Conservation (phyloP, 495 filamentous ascomycete genomes). For the Annulohypoxylon bovei region DNA sequence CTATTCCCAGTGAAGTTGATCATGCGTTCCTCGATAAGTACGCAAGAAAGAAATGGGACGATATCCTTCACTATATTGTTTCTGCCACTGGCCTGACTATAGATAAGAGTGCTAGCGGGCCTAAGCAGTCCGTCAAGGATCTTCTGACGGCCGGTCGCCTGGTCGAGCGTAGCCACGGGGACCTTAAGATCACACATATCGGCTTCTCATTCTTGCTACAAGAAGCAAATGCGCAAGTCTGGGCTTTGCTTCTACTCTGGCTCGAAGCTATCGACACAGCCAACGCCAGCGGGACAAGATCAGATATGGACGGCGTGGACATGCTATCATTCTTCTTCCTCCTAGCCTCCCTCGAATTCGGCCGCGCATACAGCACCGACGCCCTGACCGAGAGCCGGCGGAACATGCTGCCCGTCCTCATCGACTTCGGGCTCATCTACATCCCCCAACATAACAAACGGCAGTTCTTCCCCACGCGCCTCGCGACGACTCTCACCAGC, state of each 20-base stretch:
- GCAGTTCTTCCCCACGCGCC: constrained; percentile 93
- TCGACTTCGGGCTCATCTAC: constrained; percentile 93
- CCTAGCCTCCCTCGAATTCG: constrained; percentile 91
- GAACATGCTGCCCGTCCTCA: constrained; percentile 85
- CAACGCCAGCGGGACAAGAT: constrained; percentile 49
- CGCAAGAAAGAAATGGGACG: constrained; percentile 90
- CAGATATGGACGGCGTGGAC: constrained; percentile 87
- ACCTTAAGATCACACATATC: constrained; percentile 79
- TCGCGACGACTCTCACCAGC: constrained; percentile 89
- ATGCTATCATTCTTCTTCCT: constrained; percentile 96
- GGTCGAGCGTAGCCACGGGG: constrained; percentile 69
- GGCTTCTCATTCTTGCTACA: constrained; percentile 95
- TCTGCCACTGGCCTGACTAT: constrained; percentile 58
- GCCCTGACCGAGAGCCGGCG: constrained; percentile 80
- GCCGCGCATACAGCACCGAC: constrained; percentile 83
- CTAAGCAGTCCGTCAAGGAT: constrained; percentile 83
- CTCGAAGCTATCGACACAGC: constrained; percentile 78
- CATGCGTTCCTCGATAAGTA: constrained; percentile 83
- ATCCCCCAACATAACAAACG: constrained; percentile 60
- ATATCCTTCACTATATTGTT: constrained; percentile 94
- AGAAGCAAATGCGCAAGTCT: constrained; percentile 95
- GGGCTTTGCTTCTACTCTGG: constrained; percentile 93
- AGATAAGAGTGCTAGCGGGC: constrained; percentile 51
- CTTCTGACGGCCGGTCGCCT: constrained; percentile 82
- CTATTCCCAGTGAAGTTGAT: constrained; percentile 66